Base-by-base conservation (phyloP, 495 filamentous ascomycete genomes). In the Aspergillus taichungensis region DNA sequence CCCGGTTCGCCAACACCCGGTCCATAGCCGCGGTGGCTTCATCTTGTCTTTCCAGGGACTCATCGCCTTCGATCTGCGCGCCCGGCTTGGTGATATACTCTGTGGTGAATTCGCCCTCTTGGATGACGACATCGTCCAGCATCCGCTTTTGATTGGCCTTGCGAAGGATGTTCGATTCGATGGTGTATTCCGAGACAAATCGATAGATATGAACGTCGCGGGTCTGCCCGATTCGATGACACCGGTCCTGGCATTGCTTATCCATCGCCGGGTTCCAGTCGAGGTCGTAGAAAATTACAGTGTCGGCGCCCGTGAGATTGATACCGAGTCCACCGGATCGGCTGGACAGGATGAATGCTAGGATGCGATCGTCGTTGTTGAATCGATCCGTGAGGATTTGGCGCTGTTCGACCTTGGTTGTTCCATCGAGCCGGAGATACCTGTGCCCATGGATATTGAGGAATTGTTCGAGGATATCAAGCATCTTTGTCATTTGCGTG, bases 211-310 rank as follows among this genome's bases (percentile, higher is more conserved):
- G 91, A 33, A 99, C 94, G 57, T 99, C 94, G 27, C 94, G 82
- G 0, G 94, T 97, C 64, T 99, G 94, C 3, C 94, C 94, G 55
- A 99, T 99, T 42, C 94, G 89, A 62, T 99, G 94, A 51, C 87
- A 91, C 51, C 94, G 84, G 59, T 99, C 94, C 66, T 97, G 94
- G 60, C 94, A 99, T 63, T 99, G 94, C 57, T 95, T 95, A 64
- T 99, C 94, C 94, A 99, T 99, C 8, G 94, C 94, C 0, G 94
- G 94, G 53, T 99, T 99, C 94, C 94, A 99, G 66, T 99, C 94
- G 35, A 95, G 78, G 61, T 99, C 94, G 66, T 99, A 99, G 68
- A 99, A 99, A 56, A 99, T 97, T 56, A 99, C 94, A 0, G 92
- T 94, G 62, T 96, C 92, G 18, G 94, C 94, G 30, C 92, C 94